Base-by-base conservation (phyloP, 371 early-diverging fungal genomes). In the Circinella minor region DNA sequence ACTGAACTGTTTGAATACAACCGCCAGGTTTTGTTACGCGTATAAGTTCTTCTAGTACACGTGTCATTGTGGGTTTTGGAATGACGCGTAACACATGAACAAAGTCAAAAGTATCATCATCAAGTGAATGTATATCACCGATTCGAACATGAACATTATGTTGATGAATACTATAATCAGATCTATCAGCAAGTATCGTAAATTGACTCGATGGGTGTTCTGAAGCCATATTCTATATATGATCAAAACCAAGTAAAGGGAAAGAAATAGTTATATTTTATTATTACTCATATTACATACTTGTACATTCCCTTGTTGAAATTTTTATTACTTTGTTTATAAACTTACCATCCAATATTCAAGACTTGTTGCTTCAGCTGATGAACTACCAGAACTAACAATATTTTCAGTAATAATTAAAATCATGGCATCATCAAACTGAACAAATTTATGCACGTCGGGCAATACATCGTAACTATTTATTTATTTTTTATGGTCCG, bases 361-460 rank as follows among this genome's bases (percentile, higher is more conserved):
- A 34, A 43, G 38, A 13, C 62, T 18, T 46, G 37, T 17, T 38
- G 65, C 46, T n/a, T 49, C 59, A 4, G 59, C 61, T 15, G 60
- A 47, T 36, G 68, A 59, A 20, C 36, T 61, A 11, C 37, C 38
- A 4, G 36, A 10, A 17, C 43, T 55, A 8, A 36, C 48, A 46
- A 60, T 61, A 66, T 66, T 39, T 55, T 54, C 55, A 14, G 37
- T 66, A 20, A 66, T 37, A 34, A 67, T 36, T 8, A 67, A 46
- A 10, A 67, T 38, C n/a, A 48, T 67, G 18, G 68, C 61, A 17
- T 61, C 43, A 48, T 67, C 68, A 39, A 67, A 67, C 8, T 47
- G 68, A 17, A 67, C 61, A 59, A 67, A 67, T n/a, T 57, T 60
- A 49, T 67, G 68, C 13, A 61, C 49, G 43, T 67, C 68, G 17